Evolutionary conservation across 1,284 basidiomycete genomes (phyloP).

Genomic region (Tranzscheliella williamsii): DNA sequence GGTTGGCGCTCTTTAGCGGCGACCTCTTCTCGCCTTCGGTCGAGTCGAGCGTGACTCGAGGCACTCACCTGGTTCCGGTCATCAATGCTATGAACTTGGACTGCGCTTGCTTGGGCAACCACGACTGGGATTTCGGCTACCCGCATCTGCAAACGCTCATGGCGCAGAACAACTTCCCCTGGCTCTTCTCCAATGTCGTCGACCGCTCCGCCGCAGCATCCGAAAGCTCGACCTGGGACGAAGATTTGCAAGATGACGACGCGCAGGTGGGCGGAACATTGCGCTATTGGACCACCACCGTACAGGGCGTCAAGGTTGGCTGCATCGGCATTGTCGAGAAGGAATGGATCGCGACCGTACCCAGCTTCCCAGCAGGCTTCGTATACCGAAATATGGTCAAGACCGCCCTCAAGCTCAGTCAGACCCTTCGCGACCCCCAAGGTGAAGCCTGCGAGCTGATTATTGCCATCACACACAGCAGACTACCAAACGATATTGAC

Average conservation of each 20-base stretch:
- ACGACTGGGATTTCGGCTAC: slow-evolving; percentile 49
- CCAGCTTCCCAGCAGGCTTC: slow-evolving; percentile 77
- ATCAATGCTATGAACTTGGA: slow-evolving; percentile 44
- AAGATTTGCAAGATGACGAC: slow-evolving; percentile 66
- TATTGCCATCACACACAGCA: slow-evolving; percentile 78
- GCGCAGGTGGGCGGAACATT: slow-evolving; percentile 41
- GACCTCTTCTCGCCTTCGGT: slow-evolving; percentile 75
- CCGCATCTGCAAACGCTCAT: slow-evolving; percentile 30
- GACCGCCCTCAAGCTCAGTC: slow-evolving; percentile 65
- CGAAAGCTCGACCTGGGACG: slow-evolving; percentile 50
- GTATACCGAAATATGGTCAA: slow-evolving; percentile 59
- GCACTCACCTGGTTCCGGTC: slow-evolving; percentile 79
- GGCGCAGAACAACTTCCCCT: slow-evolving; percentile 18
- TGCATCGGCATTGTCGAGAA: slow-evolving; percentile 81
- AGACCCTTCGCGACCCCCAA: slow-evolving; percentile 71
- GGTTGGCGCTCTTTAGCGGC: slow-evolving; percentile 82
- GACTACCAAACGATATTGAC: slow-evolving; percentile 68
- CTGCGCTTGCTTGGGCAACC: slow-evolving; percentile 67
- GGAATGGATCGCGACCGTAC: slow-evolving; percentile 83
- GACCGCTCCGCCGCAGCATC: slow-evolving; percentile 67
- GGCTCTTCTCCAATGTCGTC: slow-evolving; percentile 55
- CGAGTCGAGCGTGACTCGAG: slow-evolving; percentile 83
- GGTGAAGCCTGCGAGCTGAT: slow-evolving; percentile 70
- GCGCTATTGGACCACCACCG: slow-evolving; percentile 69
- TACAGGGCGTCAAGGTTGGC: slow-evolving; percentile 73